These are phyloP conservation scores for Trametes gibbosa DNA, from an alignment of 768 basidiomycete genomes.

Conservation along the genomic window DNA sequence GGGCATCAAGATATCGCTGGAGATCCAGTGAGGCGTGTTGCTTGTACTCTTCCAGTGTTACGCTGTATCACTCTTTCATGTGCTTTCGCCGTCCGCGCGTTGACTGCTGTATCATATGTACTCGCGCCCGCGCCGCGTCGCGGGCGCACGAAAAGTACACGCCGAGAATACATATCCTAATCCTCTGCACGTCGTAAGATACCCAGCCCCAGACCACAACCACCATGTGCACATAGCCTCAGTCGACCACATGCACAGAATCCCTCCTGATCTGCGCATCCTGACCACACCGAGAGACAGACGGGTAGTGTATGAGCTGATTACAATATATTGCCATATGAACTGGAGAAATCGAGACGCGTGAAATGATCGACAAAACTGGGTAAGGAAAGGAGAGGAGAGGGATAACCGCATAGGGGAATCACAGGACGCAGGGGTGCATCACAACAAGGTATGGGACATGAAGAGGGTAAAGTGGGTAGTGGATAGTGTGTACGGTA, in stretches of 20 bases:
- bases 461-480: background rate
- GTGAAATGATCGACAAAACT: slow-evolving; percentile 1
- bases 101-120: slow-evolving; percentile 13
- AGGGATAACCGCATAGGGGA: background rate
- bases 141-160: slow-evolving; percentile 11
- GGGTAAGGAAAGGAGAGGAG: background rate
- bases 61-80: background rate
- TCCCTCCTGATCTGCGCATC: too few species aligned
- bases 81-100: slow-evolving; percentile 8
- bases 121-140: background rate
- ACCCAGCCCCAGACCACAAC: background rate
- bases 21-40: slow-evolving; percentile 48
- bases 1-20: slow-evolving; percentile 90
- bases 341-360: background rate
- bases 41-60: background rate
- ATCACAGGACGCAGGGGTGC: background rate
- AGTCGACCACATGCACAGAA: too few species aligned
- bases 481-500: background rate
- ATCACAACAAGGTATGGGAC: slow-evolving; percentile 5
- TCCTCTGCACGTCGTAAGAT: background rate
- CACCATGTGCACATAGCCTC: too few species aligned
- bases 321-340: slow-evolving; percentile 4
- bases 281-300: too few species aligned
- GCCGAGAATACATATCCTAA: slow-evolving; percentile 5
- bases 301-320: background rate